Evolutionary conservation across 2,329 filamentous ascomycete genomes (phyloP).

Genomic region (Coniella lustricola): DNA sequence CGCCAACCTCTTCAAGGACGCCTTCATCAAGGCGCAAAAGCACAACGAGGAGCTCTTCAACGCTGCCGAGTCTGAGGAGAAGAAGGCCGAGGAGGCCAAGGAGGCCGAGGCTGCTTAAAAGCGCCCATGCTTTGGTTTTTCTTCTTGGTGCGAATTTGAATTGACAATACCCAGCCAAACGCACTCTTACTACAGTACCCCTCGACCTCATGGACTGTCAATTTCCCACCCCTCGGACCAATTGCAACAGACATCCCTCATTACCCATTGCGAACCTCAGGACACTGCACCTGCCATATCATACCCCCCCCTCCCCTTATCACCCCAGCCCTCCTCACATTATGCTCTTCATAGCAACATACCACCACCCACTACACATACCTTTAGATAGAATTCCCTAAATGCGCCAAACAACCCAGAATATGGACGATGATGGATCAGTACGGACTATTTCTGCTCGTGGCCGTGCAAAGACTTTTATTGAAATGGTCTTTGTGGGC

Average conservation of each 20-base stretch:
- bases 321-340: no score
- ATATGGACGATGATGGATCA: no score
- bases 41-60: slow-evolving; percentile 87
- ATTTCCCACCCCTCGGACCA: neutral
- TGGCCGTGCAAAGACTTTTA: no score
- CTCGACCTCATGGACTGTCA: neutral
- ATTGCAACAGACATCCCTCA: neutral
- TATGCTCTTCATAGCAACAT: no score
- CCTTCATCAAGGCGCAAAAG: slow-evolving; percentile 93
- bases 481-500: no score
- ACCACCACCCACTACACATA: no score
- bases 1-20: slow-evolving; percentile 95
- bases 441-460: no score
- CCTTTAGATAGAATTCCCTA: no score
- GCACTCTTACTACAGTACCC: neutral
- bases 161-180: neutral
- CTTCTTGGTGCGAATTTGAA: neutral
- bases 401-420: no score
- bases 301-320: no score
- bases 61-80: slow-evolving; percentile 24
- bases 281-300: slow-evolving; percentile 2
- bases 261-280: neutral
- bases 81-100: slow-evolving; percentile 22
- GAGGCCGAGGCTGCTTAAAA: slow-evolving; percentile 18
- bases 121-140: neutral